Evolutionary conservation across 306 rosid species (phyloP), one percentile per base, ranked within the genome.

Genomic region (Hippophae tibetana): DNA sequence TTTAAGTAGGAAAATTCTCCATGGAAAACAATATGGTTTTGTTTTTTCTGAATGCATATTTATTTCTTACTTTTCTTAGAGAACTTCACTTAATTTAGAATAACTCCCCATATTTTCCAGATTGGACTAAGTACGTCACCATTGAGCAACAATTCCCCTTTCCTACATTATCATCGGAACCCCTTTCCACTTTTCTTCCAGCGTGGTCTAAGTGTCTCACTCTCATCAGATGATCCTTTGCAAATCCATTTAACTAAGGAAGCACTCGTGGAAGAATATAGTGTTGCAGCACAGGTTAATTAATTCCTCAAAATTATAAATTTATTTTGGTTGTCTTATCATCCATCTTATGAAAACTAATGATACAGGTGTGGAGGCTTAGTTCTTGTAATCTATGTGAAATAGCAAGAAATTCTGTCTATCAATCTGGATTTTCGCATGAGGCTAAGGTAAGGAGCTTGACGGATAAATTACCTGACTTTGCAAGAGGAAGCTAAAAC

Each of bases 321-420:
- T 42, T 18, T 42, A 4, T 13, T 13, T 43, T 52, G 65, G 40
- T 40, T 7, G n/a, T 55, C 59, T 43, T 51, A 57, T 14, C 31
- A 51, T 31, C 65, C 55, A 8, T 25, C 54, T 64, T 43, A 40
- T 54, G 27, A 44, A 64, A n/a, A 12, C 43, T 2, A 23, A 10
- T 42, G 43, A 44, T 73, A 65, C 78, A 87, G 93, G 93, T 87
- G 14, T 87, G 95, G 97, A 89, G 86, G 78, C 84, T 89, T 54
- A 79, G 89, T 43, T 78, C 97, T 43, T 86, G 97, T 70, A 95
- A 89, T 67, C 58, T 89, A 47, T 89, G 97, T 18, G 89, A 89
- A 78, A 81, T 89, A 57, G 97, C 89, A 25, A 78, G 97, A 72
- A 86, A 89, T 66, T 86, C 95, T n/a, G n/a, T n/a, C n/a, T n/a